A percentile compares a stretch with the other conserved stretches of the same genome.
phyloP scores from a whole-genome alignment of 1,284 basidiomycete species.

The Sphagnurus paluster region DNA sequence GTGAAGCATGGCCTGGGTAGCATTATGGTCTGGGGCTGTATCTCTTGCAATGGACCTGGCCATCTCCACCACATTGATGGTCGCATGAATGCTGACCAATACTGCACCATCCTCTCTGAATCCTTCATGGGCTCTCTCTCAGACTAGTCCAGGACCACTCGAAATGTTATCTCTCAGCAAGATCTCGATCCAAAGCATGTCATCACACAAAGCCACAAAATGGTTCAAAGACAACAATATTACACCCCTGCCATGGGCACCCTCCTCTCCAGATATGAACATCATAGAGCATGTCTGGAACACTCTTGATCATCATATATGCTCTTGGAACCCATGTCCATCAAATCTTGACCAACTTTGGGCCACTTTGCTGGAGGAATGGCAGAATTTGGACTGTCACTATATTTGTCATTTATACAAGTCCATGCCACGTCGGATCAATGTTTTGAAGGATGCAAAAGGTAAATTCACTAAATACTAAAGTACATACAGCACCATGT shows the following conservation, averaged over 20 bases:
- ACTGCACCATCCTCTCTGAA: slow-evolving; percentile 27
- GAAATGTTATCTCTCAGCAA: slow-evolving; percentile 24
- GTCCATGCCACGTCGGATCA: slow-evolving; percentile 2
- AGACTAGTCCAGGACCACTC: slow-evolving; percentile 24
- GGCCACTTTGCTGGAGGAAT: slow-evolving; percentile 13
- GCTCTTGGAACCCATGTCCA: slow-evolving; percentile 20
- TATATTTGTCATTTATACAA: slow-evolving; percentile 3
- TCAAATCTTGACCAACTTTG: slow-evolving; percentile 26
- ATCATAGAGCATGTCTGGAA: slow-evolving; percentile 38
- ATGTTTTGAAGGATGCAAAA: neutral
- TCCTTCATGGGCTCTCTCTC: slow-evolving; percentile 26
- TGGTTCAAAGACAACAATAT: slow-evolving; percentile 36
- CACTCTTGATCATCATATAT: slow-evolving; percentile 25
- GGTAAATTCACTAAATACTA: slow-evolving; percentile 1
- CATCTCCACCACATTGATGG: slow-evolving; percentile 21
- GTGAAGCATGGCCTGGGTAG: slow-evolving; percentile 26
- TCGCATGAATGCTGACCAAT: slow-evolving; percentile 24
- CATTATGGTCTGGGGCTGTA: slow-evolving; percentile 32
- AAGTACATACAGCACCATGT: no score
- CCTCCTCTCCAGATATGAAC: slow-evolving; percentile 37
- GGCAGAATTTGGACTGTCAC: neutral
- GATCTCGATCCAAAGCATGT: slow-evolving; percentile 39
- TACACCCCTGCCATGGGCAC: slow-evolving; percentile 32
- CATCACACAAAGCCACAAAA: slow-evolving; percentile 17
- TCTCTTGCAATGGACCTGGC: slow-evolving; percentile 7